Base-by-base conservation (phyloP, 1,284 basidiomycete species). In the Inonotus hispidus region DNA sequence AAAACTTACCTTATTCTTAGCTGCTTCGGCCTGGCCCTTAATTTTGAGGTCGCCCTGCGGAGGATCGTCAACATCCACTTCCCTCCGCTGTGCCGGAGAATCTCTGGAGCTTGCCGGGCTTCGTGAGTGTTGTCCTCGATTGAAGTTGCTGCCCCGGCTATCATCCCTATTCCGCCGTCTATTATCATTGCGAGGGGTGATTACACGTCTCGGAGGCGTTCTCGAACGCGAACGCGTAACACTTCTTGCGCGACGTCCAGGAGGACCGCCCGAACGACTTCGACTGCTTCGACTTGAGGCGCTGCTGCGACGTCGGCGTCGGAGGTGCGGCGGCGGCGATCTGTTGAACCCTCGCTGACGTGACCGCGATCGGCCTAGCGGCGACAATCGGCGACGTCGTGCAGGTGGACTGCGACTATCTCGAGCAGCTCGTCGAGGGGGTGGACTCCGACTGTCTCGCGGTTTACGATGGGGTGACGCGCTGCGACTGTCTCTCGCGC, bases 1-100 rank as follows among this genome's bases (percentile, higher is more conserved):
- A 6, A 72, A 75, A 58, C 10, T 78, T 76, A 80, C 77, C 77
- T 69, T 78, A 37, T 52, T 41, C 59, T 77, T 77, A 68, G 81
- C 79, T 10, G 69, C 70, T 55, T 79, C 79, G 1, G 84, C 87
- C 69, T 87, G 86, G 4, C 88, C 88, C 68, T 84, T 87, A 69
- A 90, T 90, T 70, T 84, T 88, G 47, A 90, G 71, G 67, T 87
- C 88, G 14, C 72, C 71, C 27, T 67, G 67, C 21, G 70, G 68
- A 69, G 64, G 16, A 54, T 65, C 68, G 65, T 83, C 82, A 19
- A 81, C 72, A 29, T 81, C 79, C 81, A 83, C 82, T 37, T 55
- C 61, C 59, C 56, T 43, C 23, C 46, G 49, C 47, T 47, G 53
- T 1, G 55, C 49, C 45, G 67, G 63, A 7, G 73, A 58, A 37